Evolutionary conservation across 805 yeast genomes (phyloP).

Genomic region (Barnettozyma botsteinii): DNA sequence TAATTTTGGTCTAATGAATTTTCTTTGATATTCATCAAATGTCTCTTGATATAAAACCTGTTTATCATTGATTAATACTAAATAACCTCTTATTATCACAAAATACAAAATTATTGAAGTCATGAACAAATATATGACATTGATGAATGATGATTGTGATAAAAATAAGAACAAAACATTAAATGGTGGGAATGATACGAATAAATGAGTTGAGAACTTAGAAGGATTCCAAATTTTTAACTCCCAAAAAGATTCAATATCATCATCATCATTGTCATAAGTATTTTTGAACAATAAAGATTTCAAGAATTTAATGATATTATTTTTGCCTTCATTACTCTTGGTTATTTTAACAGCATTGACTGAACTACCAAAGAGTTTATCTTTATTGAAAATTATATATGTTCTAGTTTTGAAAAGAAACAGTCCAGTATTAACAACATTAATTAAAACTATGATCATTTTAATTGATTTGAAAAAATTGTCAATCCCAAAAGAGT

Average conservation of each 20-base stretch:
- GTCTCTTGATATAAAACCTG: conserved; percentile 54
- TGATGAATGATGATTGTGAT: conserved; percentile 32
- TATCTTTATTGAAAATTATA: conserved; percentile 21
- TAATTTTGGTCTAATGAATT: conserved; percentile 54
- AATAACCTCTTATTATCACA: conserved; percentile 38
- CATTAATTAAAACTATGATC: conserved; percentile 16
- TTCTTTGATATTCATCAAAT: conserved; percentile 55
- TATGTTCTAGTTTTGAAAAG: conserved; percentile 23
- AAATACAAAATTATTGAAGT: conserved; percentile 35
- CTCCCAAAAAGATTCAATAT: conserved; percentile 41
- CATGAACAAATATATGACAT: conserved; percentile 31
- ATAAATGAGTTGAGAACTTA: conserved; percentile 44
- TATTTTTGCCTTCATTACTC: background rate
- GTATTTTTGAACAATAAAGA: background rate
- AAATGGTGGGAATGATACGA: conserved; percentile 56
- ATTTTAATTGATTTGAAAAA: conserved; percentile 9
- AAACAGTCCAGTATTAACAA: conserved; percentile 18
- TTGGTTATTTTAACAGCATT: conserved; percentile 20
- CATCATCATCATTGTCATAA: conserved; percentile 9
- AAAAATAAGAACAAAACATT: conserved; percentile 38
- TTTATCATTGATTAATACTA: conserved; percentile 49
- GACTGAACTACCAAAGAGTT: conserved; percentile 9
- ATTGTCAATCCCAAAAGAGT: conserved; percentile 5
- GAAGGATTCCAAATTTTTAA: conserved; percentile 66
- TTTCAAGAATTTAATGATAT: conserved; percentile 2